Evolutionary conservation across 1,139 yeast genomes (phyloP).

Genomic region (Scheffersomyces cryptocercus): DNA sequence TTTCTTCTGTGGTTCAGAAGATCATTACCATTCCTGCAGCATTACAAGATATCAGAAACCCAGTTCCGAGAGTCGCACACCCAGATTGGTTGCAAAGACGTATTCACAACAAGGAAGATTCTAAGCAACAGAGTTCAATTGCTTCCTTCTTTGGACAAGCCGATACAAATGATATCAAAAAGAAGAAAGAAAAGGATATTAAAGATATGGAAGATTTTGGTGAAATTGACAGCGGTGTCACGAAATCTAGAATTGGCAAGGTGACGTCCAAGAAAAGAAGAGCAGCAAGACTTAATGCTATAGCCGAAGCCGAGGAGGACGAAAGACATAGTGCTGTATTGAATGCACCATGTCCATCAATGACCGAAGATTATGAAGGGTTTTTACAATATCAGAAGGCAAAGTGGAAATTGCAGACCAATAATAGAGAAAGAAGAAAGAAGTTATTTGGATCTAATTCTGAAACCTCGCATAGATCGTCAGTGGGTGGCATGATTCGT

Average conservation of each 20-base stretch:
- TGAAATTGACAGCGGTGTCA: constrained; percentile 22
- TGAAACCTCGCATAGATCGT: constrained; percentile 46
- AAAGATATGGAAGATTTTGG: constrained; percentile 85
- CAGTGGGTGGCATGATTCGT: constrained; percentile 69
- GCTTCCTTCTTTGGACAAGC: constrained; percentile 55
- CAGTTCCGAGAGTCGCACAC: constrained; percentile 91
- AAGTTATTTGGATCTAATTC: constrained; percentile 73
- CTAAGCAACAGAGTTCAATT: constrained; percentile 70
- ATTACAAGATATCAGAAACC: constrained; percentile 82
- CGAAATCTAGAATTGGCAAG: constrained; percentile 46
- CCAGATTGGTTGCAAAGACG: constrained; percentile 88
- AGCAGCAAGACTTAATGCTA: constrained; percentile 19
- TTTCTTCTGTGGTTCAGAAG: constrained; percentile 91
- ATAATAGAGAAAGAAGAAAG: constrained; percentile 68
- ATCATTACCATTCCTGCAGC: constrained; percentile 98
- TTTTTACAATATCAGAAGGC: constrained; percentile 80
- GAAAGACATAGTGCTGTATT: constrained; percentile 44
- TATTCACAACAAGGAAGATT: constrained; percentile 61
- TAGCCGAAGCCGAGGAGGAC: constrained; percentile 43
- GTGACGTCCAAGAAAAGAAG: constrained; percentile 49
- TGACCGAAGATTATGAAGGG: constrained; percentile 70
- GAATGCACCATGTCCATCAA: constrained; percentile 65
- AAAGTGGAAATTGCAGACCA: constrained; percentile 79
- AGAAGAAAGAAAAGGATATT: constrained; percentile 25
- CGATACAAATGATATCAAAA: constrained; percentile 28